Evolutionary conservation across 2,329 filamentous ascomycete species (phyloP), one percentile per base, ranked within the genome.

Genomic region (Neonectria sp.): DNA sequence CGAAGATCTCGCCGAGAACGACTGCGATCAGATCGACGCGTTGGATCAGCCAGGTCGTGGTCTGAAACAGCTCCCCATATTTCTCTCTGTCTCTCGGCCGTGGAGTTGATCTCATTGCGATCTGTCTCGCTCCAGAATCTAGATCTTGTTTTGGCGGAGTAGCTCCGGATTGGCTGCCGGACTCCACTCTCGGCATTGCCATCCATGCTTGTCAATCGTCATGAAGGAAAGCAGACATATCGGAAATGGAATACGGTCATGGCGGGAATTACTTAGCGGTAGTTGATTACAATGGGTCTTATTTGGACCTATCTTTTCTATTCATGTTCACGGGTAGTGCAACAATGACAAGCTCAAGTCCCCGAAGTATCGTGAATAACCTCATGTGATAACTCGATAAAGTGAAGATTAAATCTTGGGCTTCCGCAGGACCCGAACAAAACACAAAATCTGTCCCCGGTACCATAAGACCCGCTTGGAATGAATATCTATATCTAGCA

Each of bases 241-340:
- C 7, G 37, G 6, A 40, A 40, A 40, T 40, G 2, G 15, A 40
- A 40, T 15, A n/a, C 15, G 6, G 37, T 15, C 3, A 17, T 6
- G 6, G n/a, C 11, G 31, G 6, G 6, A n/a, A 7, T 7, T 40
- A 9, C 7, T n/a, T 40, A 17, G 15, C 3, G 15, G 3, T n/a
- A 7, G 1, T n/a, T n/a, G 2, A 2, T 17, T n/a, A 40, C 6
- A n/a, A 1, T 17, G 37, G 1, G 3, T 40, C n/a, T 17, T 40
- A 6, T n/a, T 17, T n/a, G 0, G 1, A 3, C n/a, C 6, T 4
- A 4, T 35, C 11, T 3, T 11, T 13, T 11, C 3, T 37, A 17
- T 15, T 37, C 35, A 37, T 6, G 5, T 7, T 8, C 31, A 2
- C 6, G 8, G 31, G 8, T 33, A 9, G 31, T 6, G 31, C 6